phyloP scores from a whole-genome alignment of 352 stramenopile species.

The Phytophthora citricola region DNA sequence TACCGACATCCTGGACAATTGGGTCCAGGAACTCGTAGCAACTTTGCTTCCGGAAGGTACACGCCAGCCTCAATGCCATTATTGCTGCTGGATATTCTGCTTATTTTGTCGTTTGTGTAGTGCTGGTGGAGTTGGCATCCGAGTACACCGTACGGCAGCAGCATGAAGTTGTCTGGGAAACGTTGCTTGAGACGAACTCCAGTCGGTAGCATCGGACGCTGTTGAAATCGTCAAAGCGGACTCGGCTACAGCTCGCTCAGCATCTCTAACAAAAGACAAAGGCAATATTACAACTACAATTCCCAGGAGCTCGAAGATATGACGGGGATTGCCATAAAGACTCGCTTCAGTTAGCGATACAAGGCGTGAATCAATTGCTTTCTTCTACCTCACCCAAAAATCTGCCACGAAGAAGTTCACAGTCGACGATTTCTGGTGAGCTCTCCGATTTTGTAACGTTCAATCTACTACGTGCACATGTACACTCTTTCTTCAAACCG shows the following conservation, averaged over 20 bases:
- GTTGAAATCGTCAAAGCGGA: neutral
- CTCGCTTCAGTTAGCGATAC: too few relatives aligned
- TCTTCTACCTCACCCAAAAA: too few relatives aligned
- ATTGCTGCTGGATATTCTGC: neutral
- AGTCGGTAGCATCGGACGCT: slow-evolving; percentile 9
- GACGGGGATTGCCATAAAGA: too few relatives aligned
- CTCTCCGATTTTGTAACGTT: too few relatives aligned
- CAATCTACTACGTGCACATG: too few relatives aligned
- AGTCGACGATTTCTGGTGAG: too few relatives aligned
- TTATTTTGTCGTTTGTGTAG: slow-evolving; percentile 20
- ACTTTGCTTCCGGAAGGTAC: slow-evolving; percentile 51
- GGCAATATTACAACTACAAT: too few relatives aligned
- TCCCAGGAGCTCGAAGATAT: too few relatives aligned
- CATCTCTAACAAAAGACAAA: too few relatives aligned
- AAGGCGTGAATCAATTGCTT: too few relatives aligned
- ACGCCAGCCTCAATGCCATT: neutral
- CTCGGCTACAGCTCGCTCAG: neutral
- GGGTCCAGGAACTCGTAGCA: slow-evolving; percentile 36
- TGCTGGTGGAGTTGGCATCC: slow-evolving; percentile 35
- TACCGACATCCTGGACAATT: slow-evolving; percentile 45
- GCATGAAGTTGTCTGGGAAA: slow-evolving; percentile 13
- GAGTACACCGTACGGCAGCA: slow-evolving; percentile 23
- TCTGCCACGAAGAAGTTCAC: too few relatives aligned
- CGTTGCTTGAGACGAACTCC: slow-evolving; percentile 14
- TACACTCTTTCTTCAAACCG: too few relatives aligned